Evolutionary conservation across 1,139 yeast species (phyloP).

Genomic region (Geotrichum klebahnii): DNA sequence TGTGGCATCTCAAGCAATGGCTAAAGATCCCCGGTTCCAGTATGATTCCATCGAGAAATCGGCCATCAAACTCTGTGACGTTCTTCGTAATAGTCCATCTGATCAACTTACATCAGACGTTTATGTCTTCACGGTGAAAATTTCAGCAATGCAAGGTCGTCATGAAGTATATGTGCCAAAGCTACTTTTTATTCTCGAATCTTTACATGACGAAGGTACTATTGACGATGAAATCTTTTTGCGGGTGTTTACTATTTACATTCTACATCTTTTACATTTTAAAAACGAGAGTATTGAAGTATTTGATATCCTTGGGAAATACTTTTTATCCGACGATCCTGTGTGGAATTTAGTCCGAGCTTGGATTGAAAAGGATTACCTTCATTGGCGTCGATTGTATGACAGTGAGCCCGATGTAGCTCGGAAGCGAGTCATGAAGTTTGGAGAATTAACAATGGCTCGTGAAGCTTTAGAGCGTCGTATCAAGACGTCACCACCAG

Average conservation of each 20-base stretch:
- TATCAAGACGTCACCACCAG: slow-evolving; percentile 14
- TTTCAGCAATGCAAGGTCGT: slow-evolving; percentile 27
- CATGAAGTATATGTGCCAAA: slow-evolving; percentile 27
- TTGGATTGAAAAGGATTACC: slow-evolving; percentile 28
- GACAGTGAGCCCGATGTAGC: slow-evolving; percentile 25
- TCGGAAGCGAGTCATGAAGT: slow-evolving; percentile 25
- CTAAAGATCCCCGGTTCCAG: slow-evolving; percentile 11
- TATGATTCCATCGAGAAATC: slow-evolving; percentile 10
- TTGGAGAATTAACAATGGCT: slow-evolving; percentile 26
- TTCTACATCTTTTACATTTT: slow-evolving; percentile 27
- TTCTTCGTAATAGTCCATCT: slow-evolving; percentile 22
- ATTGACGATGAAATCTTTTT: slow-evolving; percentile 9
- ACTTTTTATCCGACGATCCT: slow-evolving; percentile 23
- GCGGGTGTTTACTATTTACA: slow-evolving; percentile 23
- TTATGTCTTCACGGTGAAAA: slow-evolving; percentile 25
- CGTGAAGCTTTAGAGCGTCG: slow-evolving; percentile 22
- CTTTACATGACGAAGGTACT: slow-evolving; percentile 21
- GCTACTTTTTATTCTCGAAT: slow-evolving; percentile 24
- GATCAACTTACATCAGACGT: slow-evolving; percentile 24
- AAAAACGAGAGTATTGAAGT: slow-evolving; percentile 24
- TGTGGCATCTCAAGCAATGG: slow-evolving; percentile 6
- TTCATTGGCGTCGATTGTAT: slow-evolving; percentile 25
- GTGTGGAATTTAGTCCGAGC: slow-evolving; percentile 24
- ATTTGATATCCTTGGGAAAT: slow-evolving; percentile 24
- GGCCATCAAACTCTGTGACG: slow-evolving; percentile 25